Base-by-base conservation (phyloP, 371 early-diverging fungal genomes). In the Mortierella sp. region DNA sequence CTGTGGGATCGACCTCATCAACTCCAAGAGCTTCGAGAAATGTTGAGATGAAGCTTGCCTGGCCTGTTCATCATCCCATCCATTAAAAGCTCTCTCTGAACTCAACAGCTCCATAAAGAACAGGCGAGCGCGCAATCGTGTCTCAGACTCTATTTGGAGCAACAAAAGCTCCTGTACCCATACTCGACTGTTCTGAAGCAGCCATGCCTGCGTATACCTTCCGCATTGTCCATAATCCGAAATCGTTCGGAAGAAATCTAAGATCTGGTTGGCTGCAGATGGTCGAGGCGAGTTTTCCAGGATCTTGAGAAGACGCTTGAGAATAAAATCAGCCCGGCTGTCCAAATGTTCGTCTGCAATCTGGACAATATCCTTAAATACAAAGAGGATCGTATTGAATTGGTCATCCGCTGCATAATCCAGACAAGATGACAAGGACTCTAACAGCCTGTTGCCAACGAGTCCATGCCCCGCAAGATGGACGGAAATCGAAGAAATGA, bases 31-130 rank as follows among this genome's bases (percentile, higher is more conserved):
- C 45, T 43, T 60, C 15, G 9, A 46, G 56, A 79, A 79, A 44
- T 79, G 80, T n/a, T 62, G 62, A 0, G 43, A 45, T n/a, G 64
- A 68, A 1, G 67, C 70, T 1, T 14, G 16, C 11, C 70, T 74
- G 7, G 74, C 73, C 28, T 73, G 55, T 7, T 65, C 70, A 26
- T 79, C 80, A 21, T 51, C 59, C 80, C 80, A 79, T 14, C 64
- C 80, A 47, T 79, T 73, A 67, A 79, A 79, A 7, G 74, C 80
- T 16, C 70, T 52, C 46, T 79, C 74, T 7, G 80, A 79, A 23
- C 73, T 70, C 55, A 79, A 7, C n/a, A 79, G 65, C 55, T 79
- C 80, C 70, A 70, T 69, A 45, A 61, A 73, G 44, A 79, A 79
- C 48, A 51, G 47, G 6, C 74, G 66, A 7, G 80, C 64, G 9